Conservation (phyloP, 345 rosid genomes). For the Eucalyptus pauciflora region DNA sequence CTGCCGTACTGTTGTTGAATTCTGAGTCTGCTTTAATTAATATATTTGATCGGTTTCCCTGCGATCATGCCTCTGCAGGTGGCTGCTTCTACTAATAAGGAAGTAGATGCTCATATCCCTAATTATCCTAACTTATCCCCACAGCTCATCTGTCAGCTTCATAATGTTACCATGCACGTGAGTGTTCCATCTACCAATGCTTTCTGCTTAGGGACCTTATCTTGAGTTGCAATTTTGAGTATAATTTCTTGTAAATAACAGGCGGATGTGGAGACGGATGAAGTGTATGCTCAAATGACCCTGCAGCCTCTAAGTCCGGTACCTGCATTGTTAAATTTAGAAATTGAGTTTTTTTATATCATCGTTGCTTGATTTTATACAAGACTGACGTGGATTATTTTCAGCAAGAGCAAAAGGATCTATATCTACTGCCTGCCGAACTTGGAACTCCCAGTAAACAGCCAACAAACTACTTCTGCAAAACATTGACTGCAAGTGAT, state of each 20-base stretch:
- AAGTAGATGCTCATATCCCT: constrained; percentile 44
- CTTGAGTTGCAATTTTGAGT: background rate
- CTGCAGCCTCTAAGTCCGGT: constrained; percentile 57
- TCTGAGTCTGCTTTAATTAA: background rate
- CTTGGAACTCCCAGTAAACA: constrained; percentile 29
- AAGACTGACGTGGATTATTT: background rate
- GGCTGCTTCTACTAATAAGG: constrained; percentile 51
- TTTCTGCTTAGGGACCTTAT: background rate
- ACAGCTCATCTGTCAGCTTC: constrained; percentile 62
- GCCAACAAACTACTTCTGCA: constrained; percentile 41
- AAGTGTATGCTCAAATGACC: constrained; percentile 78
- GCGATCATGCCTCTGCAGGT: constrained; percentile 24
- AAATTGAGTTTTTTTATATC: background rate
- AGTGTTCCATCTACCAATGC: background rate
- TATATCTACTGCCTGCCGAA: constrained; percentile 26
- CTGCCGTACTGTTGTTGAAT: background rate
- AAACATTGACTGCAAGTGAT: constrained; percentile 42
- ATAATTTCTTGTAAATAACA: constrained; percentile 2
- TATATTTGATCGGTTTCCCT: background rate
- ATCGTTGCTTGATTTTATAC: background rate
- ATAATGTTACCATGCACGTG: constrained; percentile 67
- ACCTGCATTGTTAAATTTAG: background rate
- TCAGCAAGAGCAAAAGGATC: constrained; percentile 40
- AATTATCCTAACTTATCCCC: constrained; percentile 57
- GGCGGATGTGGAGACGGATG: constrained; percentile 80